Base-by-base conservation (phyloP, 2,329 filamentous ascomycete species). In the Trichoderma polysporum region DNA sequence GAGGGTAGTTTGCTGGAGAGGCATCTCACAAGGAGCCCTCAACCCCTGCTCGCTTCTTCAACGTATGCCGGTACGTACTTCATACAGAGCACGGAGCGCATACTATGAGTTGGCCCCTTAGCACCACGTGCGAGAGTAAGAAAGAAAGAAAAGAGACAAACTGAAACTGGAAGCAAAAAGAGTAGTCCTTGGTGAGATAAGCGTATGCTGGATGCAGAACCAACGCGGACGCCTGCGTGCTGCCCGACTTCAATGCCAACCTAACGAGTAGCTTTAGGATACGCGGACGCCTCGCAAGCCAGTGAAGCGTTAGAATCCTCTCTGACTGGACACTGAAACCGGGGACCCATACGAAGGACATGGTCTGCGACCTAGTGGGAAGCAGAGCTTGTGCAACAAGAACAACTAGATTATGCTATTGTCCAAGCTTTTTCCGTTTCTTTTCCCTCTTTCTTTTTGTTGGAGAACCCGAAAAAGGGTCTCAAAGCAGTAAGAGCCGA, bases 241-340 rank as follows among this genome's bases (percentile, higher is more conserved):
- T 68, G 64, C 64, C 64, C 65, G 67, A 68, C 65, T 58, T 63
- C 59, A 27, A 67, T 67, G 50, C 39, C 52, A 39, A 67, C 67
- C 64, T 53, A 68, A 67, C 45, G 27, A 50, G 45, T 53, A 49
- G 45, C 15, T 31, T 59, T 45, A 27, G 41, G 33, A 63, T 49
- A 60, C 60, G 47, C 53, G 54, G 66, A 64, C 66, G 60, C 53
- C 39, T 64, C 59, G 37, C 66, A 53, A 47, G 49, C 66, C 53
- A 54, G 59, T 52, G 59, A 59, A 68, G 59, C 39, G 29, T 56
- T 35, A 6, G 39, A 47, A 35, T 10, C 45, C 53, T 27, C 50
- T 39, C 53, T 58, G 41, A 53, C 63, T 66, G 66, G 63, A 53
- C 22, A 41, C 22, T 68, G 67, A 67, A 68, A 59, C 67, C 37